Evolutionary conservation across 2,329 filamentous ascomycete genomes (phyloP).

Genomic region (Pseudopithomyces maydicus): DNA sequence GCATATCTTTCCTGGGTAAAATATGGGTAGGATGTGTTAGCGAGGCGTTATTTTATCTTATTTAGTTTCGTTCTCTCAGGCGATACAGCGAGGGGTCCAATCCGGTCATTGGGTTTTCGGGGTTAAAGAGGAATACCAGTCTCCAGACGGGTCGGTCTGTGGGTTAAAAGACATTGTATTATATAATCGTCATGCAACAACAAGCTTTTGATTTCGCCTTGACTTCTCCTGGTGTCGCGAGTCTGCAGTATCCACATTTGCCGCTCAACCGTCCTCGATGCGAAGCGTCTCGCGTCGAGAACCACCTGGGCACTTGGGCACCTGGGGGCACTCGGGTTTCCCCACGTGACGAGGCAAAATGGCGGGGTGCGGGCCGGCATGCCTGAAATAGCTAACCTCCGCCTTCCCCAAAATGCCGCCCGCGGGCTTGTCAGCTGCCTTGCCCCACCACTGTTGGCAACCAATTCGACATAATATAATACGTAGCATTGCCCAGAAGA

Average conservation of each 20-base stretch:
- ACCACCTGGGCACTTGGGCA: not conserved
- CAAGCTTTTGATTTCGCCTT: not conserved
- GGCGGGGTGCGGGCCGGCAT: constrained; percentile 3
- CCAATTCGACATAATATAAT: constrained; percentile 27
- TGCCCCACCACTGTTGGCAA: constrained; percentile 2
- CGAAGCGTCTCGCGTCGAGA: constrained; percentile 4
- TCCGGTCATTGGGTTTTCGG: not conserved
- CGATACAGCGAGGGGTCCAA: not conserved
- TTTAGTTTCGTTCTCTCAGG: not conserved
- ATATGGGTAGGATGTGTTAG: not conserved
- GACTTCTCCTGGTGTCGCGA: not conserved
- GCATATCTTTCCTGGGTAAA: not conserved
- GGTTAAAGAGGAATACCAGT: not conserved
- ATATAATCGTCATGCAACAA: not conserved
- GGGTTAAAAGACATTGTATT: not conserved
- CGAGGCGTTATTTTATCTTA: too few species aligned
- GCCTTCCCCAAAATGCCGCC: constrained; percentile 5
- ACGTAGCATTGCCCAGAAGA: constrained; percentile 14
- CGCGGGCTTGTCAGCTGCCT: not conserved
- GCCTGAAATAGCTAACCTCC: not conserved
- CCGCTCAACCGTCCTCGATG: not conserved
- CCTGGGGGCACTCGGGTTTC: too few species aligned
- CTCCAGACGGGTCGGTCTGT: not conserved
- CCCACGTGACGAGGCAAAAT: constrained; percentile 6
- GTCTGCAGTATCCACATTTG: not conserved